Evolutionary conservation across 257 asterid genomes (phyloP), one percentile per base, ranked within the genome.

Genomic region (Paraleonurus japonicus): DNA sequence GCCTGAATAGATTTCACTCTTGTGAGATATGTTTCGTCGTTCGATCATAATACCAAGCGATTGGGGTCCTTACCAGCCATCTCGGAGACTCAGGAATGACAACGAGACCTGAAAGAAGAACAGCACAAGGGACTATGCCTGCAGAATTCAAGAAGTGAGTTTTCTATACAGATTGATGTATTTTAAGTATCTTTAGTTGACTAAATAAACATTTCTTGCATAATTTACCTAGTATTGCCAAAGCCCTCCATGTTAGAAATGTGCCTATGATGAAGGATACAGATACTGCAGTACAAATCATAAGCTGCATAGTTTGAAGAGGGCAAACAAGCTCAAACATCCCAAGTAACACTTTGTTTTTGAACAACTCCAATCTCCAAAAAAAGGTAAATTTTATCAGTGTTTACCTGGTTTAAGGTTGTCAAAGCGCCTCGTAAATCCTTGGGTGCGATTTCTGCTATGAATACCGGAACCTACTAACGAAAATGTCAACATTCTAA

Each of bases 211-310:
- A 65, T 27, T 33, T 39, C 11, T n/a, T n/a, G 32, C n/a, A 50
- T 13, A 9, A 68, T 83, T 67, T 75, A 85, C 97, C 97, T 68
- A 87, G 58, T 83, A 90, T 79, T 39, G 97, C 95, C 73, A 93
- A 80, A 33, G 83, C 54, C 75, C 96, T 86, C 97, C 97, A 90
- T 75, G 92, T 69, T 30, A 93, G 71, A 61, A 86, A 4, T 53
- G 98, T 93, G 73, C 98, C 97, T 28, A 93, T 76, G 61, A 89
- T 87, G 92, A 90, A 93, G 76, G 98, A 85, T 53, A 86, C 97
- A 6, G 96, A 93, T 30, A 90, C 96, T 70, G 88, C 98, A 5
- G 86, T 66, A 70, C 84, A 75, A 45, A 90, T 90, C 98, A 93
- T 89, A 69, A 93, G 87, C 98, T 93, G 92, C 71, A 45, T 32